phyloP scores from a whole-genome alignment of 345 rosid species.

The Sisymbrium altissimum region DNA sequence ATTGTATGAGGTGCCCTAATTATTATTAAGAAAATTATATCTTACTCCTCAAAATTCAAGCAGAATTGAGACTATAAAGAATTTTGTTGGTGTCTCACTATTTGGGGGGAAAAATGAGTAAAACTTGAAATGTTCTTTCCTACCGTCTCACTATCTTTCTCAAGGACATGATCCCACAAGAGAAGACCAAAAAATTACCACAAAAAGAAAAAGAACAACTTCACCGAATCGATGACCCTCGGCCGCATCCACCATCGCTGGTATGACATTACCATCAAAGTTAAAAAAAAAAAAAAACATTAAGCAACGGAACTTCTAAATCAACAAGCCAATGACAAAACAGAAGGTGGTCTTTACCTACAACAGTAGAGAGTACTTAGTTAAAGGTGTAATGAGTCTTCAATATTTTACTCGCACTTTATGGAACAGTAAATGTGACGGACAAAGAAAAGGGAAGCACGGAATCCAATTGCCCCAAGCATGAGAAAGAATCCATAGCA shows the following conservation, averaged over 20 bases:
- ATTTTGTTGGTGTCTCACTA: background rate
- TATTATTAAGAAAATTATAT: no score
- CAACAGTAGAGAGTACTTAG: background rate
- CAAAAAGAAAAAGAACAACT: background rate
- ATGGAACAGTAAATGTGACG: constrained; percentile 51
- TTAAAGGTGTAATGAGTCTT: background rate
- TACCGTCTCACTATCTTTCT: background rate
- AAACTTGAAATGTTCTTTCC: background rate
- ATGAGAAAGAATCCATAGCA: constrained; percentile 52
- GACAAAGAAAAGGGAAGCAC: constrained; percentile 44
- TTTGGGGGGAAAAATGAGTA: background rate
- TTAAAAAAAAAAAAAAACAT: background rate
- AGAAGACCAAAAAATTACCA: background rate
- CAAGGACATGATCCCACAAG: background rate
- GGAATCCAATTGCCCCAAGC: constrained; percentile 48
- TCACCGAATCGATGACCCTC: background rate
- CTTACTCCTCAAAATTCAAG: no score
- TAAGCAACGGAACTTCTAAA: background rate
- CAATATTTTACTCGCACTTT: constrained; percentile 36
- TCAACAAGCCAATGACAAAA: background rate
- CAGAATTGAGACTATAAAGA: background rate
- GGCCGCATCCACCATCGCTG: background rate
- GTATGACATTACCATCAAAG: background rate
- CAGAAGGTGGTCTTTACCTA: background rate
- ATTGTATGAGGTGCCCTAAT: no score